These are phyloP conservation scores for Flammula alnicola DNA, from an alignment of 1,284 basidiomycete species.

Conservation along the genomic window DNA sequence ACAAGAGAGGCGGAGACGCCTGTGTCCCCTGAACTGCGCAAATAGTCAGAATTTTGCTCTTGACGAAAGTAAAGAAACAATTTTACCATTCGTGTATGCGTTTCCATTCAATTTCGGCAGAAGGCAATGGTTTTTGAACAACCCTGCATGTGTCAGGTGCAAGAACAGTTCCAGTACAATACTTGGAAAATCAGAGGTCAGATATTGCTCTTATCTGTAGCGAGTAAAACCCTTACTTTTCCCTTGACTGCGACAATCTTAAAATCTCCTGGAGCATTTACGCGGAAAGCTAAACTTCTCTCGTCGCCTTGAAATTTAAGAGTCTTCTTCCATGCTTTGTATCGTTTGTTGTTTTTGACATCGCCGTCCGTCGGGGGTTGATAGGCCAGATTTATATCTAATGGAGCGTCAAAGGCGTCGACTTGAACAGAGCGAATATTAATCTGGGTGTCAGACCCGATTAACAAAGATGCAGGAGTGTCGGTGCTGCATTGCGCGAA, in stretches of 20 bases:
- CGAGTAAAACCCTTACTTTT: conserved; percentile 43
- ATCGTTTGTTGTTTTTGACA: conserved; percentile 40
- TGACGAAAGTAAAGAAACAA: not conserved
- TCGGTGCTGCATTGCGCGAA: conserved; percentile 80
- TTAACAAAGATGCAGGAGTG: conserved; percentile 74
- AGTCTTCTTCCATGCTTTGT: conserved; percentile 66
- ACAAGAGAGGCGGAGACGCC: conserved; percentile 89
- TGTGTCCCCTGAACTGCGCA: conserved; percentile 85
- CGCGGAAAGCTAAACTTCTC: conserved; percentile 55
- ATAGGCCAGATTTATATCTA: conserved; percentile 68
- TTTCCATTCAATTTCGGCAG: conserved; percentile 86
- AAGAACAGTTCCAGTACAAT: conserved; percentile 80
- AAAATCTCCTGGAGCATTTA: conserved; percentile 80
- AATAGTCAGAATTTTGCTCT: conserved; percentile 6
- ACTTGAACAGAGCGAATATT: conserved; percentile 53
- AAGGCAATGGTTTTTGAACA: conserved; percentile 75
- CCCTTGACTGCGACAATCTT: conserved; percentile 76
- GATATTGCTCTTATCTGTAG: not conserved
- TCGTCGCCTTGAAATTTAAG: conserved; percentile 53
- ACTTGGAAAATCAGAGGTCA: conserved; percentile 36
- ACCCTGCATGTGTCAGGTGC: conserved; percentile 82
- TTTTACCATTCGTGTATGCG: conserved; percentile 88
- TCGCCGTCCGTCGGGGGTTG: conserved; percentile 50
- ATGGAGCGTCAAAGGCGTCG: conserved; percentile 67
- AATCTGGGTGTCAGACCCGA: conserved; percentile 66